Conservation (phyloP, 345 rosid species). For the Gynandropsis gynandra region DNA sequence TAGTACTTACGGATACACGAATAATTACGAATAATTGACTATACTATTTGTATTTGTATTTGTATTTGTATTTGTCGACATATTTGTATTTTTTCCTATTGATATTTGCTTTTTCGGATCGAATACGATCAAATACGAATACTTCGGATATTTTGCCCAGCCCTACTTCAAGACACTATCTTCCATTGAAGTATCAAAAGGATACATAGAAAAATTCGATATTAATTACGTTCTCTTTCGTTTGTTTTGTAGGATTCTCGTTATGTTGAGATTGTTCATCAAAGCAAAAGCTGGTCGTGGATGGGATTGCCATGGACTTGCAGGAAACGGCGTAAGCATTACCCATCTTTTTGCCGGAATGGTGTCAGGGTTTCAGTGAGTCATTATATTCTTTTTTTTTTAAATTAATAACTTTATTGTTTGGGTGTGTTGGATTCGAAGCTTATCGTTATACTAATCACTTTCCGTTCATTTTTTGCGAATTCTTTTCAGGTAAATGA, state of each 20-base stretch:
- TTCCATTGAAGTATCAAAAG: neutral
- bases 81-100: too few species aligned
- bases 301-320: constrained; percentile 59
- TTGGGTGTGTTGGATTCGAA: neutral
- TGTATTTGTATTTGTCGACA: too few species aligned
- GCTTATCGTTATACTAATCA: neutral
- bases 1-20: too few species aligned
- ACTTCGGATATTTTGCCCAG: too few species aligned
- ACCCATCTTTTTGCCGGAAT: constrained; percentile 45
- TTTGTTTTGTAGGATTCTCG: constrained; percentile 26
- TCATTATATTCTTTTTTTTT: neutral
- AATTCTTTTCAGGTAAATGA: constrained; percentile 47
- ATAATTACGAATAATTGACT: too few species aligned
- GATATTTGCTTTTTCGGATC: too few species aligned
- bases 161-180: neutral
- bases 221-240: neutral
- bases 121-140: too few species aligned
- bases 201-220: neutral
- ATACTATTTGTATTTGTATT: too few species aligned
- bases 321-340: constrained; percentile 54
- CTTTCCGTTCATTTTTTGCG: neutral
- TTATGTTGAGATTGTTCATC: constrained; percentile 21
- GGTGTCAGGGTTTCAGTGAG: constrained; percentile 71
- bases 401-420: neutral
- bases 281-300: constrained; percentile 40